Conservation (phyloP, 352 stramenopile species). For the Blastocystis hominis region DNA sequence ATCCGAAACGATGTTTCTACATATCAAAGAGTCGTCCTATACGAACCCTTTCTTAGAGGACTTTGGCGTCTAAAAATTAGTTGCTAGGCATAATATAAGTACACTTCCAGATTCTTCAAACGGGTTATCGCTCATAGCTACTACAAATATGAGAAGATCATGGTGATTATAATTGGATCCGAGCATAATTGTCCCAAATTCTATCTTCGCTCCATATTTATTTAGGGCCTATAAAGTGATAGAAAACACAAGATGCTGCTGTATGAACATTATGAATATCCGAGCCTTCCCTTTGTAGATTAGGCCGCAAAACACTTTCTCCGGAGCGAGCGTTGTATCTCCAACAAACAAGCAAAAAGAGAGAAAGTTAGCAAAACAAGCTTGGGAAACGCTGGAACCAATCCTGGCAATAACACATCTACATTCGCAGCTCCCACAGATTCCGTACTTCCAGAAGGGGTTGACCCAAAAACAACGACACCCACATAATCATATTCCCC, state of each 20-base stretch:
- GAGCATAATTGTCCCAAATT: neutral
- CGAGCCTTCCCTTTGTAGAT: neutral
- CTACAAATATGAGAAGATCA: slow-evolving; percentile 3
- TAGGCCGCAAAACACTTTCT: neutral
- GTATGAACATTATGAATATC: neutral
- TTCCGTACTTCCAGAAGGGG: slow-evolving; percentile 54
- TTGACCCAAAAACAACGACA: slow-evolving; percentile 59
- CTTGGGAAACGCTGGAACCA: slow-evolving; percentile 45
- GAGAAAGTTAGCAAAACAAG: slow-evolving; percentile 29
- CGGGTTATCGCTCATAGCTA: slow-evolving; percentile 49
- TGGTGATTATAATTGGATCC: neutral
- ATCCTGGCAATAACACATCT: slow-evolving; percentile 51
- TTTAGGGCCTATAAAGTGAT: too few species aligned
- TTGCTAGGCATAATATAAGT: neutral
- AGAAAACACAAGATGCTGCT: neutral
- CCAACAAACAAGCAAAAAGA: neutral
- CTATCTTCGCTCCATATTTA: neutral
- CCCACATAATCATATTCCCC: slow-evolving; percentile 60
- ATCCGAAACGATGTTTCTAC: slow-evolving; percentile 6
- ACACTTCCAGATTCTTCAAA: slow-evolving; percentile 37
- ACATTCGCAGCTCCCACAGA: neutral
- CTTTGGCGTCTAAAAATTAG: neutral
- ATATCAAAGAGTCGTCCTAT: neutral
- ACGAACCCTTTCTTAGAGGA: neutral
- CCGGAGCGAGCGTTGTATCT: too few species aligned